A percentile compares a stretch with the other conserved stretches of the same genome.
These are phyloP conservation scores for Pistacia vera DNA, from an alignment of 345 rosid species.

Conservation along the genomic window DNA sequence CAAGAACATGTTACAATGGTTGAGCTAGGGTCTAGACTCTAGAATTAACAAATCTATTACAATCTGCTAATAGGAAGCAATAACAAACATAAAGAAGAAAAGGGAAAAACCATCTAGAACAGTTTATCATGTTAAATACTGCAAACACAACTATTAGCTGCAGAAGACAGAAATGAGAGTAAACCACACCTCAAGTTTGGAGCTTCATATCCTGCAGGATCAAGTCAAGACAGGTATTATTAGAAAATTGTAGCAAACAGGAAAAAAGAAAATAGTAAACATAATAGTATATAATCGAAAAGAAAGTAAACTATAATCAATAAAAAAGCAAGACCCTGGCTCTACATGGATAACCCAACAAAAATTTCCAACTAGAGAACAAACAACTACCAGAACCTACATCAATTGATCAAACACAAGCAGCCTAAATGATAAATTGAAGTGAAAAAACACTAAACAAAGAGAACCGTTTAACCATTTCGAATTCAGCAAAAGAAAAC, in stretches of 20 bases:
- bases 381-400: neutral
- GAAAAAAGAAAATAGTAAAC: neutral
- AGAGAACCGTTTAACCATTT: neutral
- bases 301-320: neutral
- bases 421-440: neutral
- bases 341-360: neutral
- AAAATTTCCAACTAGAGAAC: neutral
- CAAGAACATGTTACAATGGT: neutral
- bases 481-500: neutral
- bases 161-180: neutral
- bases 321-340: too few species aligned
- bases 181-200: constrained; percentile 69
- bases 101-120: neutral
- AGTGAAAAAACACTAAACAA: neutral
- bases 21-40: neutral
- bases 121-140: neutral
- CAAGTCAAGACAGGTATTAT: constrained; percentile 13
- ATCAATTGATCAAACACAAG: neutral
- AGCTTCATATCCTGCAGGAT: constrained; percentile 77
- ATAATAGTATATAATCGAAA: neutral
- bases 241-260: constrained; percentile 2
- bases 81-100: neutral
- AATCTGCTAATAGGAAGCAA: neutral
- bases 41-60: neutral
- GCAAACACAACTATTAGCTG: neutral